Percentiles rank a stretch among this genome's conserved stretches.
phyloP scores from a whole-genome alignment of 2,329 filamentous ascomycete species.

The Sphaerostilbella broomeana region DNA sequence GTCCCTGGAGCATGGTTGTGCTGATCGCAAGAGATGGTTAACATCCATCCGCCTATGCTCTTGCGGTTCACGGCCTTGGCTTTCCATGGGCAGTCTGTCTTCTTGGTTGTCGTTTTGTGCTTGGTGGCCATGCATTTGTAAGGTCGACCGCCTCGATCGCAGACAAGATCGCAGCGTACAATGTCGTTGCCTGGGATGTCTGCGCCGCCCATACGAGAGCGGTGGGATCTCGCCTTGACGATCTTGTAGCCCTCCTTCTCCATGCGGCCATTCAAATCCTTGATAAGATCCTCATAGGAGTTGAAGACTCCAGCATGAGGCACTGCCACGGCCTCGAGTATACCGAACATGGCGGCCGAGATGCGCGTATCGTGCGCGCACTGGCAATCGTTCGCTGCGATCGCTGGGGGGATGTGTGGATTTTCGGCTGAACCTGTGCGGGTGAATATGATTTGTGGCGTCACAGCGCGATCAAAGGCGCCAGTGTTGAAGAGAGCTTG shows the following conservation, averaged over 20 bases:
- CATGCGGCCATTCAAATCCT: conserved; percentile 34
- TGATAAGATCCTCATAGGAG: conserved; percentile 37
- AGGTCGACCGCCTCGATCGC: conserved; percentile 37
- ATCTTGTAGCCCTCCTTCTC: conserved; percentile 41
- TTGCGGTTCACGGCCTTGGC: conserved; percentile 40
- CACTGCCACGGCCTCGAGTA: conserved; percentile 34
- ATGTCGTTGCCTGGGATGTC: conserved; percentile 37
- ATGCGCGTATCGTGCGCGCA: conserved; percentile 6
- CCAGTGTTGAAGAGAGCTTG: too few species aligned
- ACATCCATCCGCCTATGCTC: conserved; percentile 37
- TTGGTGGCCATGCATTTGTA: conserved; percentile 39
- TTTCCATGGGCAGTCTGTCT: conserved; percentile 41
- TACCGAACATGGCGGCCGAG: conserved; percentile 31
- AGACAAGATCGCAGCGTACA: conserved; percentile 39
- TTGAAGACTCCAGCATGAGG: conserved; percentile 31
- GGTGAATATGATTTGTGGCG: conserved; percentile 12
- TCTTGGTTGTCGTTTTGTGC: conserved; percentile 40
- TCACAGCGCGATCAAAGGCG: conserved; percentile 11
- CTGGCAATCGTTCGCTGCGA: too few species aligned
- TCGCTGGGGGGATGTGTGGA: conserved; percentile 15
- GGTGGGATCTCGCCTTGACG: conserved; percentile 39
- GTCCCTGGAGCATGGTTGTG: conserved; percentile 40
- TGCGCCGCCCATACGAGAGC: conserved; percentile 34
- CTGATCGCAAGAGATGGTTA: conserved; percentile 38
- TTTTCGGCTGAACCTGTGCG: conserved; percentile 17